Evolutionary conservation across 768 basidiomycete species (phyloP).

Genomic region (Leccinum subgranulosum): DNA sequence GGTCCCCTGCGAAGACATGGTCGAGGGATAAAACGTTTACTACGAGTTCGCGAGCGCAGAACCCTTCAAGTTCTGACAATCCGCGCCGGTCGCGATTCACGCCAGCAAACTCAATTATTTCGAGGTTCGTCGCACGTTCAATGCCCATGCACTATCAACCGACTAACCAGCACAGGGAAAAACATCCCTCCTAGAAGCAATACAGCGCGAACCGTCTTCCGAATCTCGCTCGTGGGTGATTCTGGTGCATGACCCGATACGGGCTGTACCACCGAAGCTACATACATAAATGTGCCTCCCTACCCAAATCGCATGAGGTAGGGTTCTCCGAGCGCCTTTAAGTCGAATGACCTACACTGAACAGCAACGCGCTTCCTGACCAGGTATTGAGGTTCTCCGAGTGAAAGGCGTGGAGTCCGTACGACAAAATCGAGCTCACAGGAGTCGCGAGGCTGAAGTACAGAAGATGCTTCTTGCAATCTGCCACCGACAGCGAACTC

Average conservation of each 20-base stretch:
- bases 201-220: conserved; percentile 43
- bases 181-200: conserved; percentile 69
- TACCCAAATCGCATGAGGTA: conserved; percentile 27
- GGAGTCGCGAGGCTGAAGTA: conserved; percentile 87
- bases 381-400: conserved; percentile 43
- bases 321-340: background rate
- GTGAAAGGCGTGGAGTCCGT: conserved; percentile 53
- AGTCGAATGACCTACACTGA: conserved; percentile 64
- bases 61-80: background rate
- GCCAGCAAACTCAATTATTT: background rate
- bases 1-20: conserved; percentile 29
- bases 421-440: conserved; percentile 74
- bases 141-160: conserved; percentile 62
- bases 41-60: background rate
- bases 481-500: conserved; percentile 59
- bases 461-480: conserved; percentile 72
- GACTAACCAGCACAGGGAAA: conserved; percentile 59
- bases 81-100: background rate
- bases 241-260: conserved; percentile 48
- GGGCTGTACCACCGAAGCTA: conserved; percentile 86
- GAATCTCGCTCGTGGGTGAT: conserved; percentile 38
- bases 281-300: conserved; percentile 95
- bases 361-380: conserved; percentile 75
- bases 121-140: conserved; percentile 3
- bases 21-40: conserved; percentile 7